These are phyloP conservation scores for Piper betle DNA, from an alignment of 164 flowering plant species.

Conservation along the genomic window DNA sequence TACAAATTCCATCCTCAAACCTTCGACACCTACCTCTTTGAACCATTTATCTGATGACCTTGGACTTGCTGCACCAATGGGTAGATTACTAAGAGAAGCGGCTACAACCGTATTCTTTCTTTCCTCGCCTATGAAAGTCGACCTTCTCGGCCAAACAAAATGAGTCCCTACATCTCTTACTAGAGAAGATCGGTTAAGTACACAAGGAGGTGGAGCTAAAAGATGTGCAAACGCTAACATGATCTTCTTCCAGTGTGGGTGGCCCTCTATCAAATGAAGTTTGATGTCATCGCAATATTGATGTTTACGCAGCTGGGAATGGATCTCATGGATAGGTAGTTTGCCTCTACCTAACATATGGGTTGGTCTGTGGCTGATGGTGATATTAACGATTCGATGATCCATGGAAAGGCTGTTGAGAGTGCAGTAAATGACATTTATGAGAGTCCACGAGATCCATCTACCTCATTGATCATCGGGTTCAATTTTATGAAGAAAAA, in stretches of 20 bases:
- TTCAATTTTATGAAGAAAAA: not conserved
- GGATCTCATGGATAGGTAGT: too few relatives aligned
- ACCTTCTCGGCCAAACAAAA: not conserved
- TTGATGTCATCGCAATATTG: not conserved
- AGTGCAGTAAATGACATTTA: not conserved
- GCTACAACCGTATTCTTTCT: not conserved
- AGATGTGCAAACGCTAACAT: not conserved
- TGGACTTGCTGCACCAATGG: not conserved
- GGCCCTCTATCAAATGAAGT: not conserved
- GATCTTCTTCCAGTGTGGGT: not conserved
- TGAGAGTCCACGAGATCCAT: not conserved
- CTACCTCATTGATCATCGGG: not conserved
- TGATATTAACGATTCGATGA: not conserved
- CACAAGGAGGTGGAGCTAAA: not conserved
- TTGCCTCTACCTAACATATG: too few relatives aligned
- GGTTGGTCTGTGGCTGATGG: too few relatives aligned
- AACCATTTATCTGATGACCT: slow-evolving; percentile 6
- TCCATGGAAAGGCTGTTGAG: not conserved
- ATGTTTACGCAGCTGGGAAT: not conserved
- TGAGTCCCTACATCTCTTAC: not conserved
- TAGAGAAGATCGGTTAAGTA: not conserved
- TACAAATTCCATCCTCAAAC: not conserved
- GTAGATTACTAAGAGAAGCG: not conserved
- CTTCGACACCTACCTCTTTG: slow-evolving; percentile 7
- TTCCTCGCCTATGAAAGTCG: not conserved